A percentile compares a stretch with the other conserved stretches of the same genome.
These are phyloP conservation scores for Cryptococcus hybrid DNA, from an alignment of 1,284 basidiomycete genomes.

Conservation along the genomic window DNA sequence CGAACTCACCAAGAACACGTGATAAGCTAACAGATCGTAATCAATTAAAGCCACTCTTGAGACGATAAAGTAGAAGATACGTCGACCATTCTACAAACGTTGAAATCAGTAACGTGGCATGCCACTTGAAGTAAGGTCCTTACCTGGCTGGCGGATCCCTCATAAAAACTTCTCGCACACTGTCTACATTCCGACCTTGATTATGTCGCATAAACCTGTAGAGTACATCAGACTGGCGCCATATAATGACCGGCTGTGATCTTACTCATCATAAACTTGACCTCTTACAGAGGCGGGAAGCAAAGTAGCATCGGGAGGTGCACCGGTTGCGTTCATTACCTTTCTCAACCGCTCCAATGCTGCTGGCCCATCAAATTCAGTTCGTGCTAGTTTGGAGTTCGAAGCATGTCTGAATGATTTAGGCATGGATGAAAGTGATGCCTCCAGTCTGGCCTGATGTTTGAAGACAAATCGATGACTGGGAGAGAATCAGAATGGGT, in stretches of 20 bases:
- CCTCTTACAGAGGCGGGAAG: constrained; percentile 56
- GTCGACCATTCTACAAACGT: constrained; percentile 37
- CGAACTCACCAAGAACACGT: constrained; percentile 67
- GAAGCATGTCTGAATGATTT: constrained; percentile 20
- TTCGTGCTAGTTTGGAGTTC: constrained; percentile 34
- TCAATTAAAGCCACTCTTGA: constrained; percentile 81
- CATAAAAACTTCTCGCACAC: constrained; percentile 66
- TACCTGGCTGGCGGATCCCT: constrained; percentile 58
- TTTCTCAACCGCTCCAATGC: constrained; percentile 74
- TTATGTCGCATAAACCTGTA: constrained; percentile 68
- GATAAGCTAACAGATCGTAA: constrained; percentile 77
- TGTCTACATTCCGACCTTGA: constrained; percentile 60
- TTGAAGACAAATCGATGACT: constrained; percentile 42
- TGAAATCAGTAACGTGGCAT: neutral
- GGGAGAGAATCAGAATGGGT: neutral
- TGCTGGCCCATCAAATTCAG: constrained; percentile 63
- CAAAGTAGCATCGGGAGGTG: constrained; percentile 64
- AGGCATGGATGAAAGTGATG: constrained; percentile 29
- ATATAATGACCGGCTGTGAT: constrained; percentile 42
- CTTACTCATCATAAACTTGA: constrained; percentile 50
- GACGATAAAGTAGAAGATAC: constrained; percentile 53
- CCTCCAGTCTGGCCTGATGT: constrained; percentile 32
- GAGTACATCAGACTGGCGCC: constrained; percentile 44
- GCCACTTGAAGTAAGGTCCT: constrained; percentile 13
- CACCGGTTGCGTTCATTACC: constrained; percentile 71